phyloP scores from a whole-genome alignment of 768 basidiomycete species.

The Mycena olivaceomarginata region DNA sequence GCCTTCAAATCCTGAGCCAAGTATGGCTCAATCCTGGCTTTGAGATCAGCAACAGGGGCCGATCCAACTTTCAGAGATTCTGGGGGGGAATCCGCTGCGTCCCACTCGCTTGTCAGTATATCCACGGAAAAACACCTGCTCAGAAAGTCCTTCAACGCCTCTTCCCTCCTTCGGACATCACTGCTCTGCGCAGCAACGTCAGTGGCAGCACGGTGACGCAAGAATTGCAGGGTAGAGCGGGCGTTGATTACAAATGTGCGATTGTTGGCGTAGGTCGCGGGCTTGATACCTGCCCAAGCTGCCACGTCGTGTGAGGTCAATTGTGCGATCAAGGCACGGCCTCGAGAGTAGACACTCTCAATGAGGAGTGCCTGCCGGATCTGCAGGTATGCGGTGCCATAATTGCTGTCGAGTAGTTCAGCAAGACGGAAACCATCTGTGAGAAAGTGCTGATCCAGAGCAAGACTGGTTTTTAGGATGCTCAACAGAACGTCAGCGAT shows the following conservation, averaged over 20 bases:
- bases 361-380: slow-evolving; percentile 8
- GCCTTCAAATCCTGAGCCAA: too few relatives aligned
- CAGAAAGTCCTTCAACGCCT: too few relatives aligned
- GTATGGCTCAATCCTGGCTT: too few relatives aligned
- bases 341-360: background rate
- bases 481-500: background rate
- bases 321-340: too few relatives aligned
- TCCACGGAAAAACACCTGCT: too few relatives aligned
- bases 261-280: background rate
- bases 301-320: background rate
- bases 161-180: too few relatives aligned
- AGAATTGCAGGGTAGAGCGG: background rate
- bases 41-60: too few relatives aligned
- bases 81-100: too few relatives aligned
- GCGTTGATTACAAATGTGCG: background rate
- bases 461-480: background rate
- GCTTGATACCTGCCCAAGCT: background rate
- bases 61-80: too few relatives aligned
- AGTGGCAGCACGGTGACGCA: too few relatives aligned
- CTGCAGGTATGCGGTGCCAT: background rate
- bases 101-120: too few relatives aligned
- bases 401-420: background rate
- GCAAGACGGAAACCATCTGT: background rate
- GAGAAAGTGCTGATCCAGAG: background rate
- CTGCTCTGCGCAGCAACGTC: too few relatives aligned